Evolutionary conservation across 768 basidiomycete genomes (phyloP).

Genomic region (Phlebiopsis gigantea): DNA sequence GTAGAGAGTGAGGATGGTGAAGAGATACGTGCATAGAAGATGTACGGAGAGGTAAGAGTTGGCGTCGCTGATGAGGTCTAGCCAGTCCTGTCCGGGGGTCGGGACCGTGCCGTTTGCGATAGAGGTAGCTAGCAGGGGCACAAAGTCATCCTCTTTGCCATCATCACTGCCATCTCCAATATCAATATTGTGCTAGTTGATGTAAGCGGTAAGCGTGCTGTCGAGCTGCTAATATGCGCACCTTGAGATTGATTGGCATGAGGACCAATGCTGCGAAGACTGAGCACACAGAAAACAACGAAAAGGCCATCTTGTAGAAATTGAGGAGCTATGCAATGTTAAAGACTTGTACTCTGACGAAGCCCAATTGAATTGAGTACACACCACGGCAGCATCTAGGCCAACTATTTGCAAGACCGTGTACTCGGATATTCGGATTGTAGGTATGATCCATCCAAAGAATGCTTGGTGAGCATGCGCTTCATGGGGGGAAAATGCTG

Average conservation of each 20-base stretch:
- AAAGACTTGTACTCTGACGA: neutral
- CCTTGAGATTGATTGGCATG: conserved; percentile 94
- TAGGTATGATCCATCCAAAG: conserved; percentile 96
- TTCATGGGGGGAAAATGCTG: conserved; percentile 92
- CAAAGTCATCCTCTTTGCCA: conserved; percentile 26
- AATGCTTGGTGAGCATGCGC: conserved; percentile 83
- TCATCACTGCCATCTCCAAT: conserved; percentile 47
- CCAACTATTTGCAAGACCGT: conserved; percentile 95
- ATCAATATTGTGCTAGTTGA: conserved; percentile 65
- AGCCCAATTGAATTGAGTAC: conserved; percentile 29
- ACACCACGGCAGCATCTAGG: conserved; percentile 90
- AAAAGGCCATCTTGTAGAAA: conserved; percentile 94
- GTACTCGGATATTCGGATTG: conserved; percentile 84
- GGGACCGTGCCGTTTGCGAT: conserved; percentile 14
- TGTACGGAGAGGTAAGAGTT: conserved; percentile 88
- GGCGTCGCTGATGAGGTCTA: conserved; percentile 86
- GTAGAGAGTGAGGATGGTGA: conserved; percentile 80
- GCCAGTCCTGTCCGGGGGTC: conserved; percentile 48
- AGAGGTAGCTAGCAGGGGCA: conserved; percentile 34
- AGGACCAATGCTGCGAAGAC: conserved; percentile 77
- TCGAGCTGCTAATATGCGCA: conserved; percentile 30
- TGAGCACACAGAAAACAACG: conserved; percentile 84
- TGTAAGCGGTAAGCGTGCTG: neutral
- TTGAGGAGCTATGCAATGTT: conserved; percentile 64
- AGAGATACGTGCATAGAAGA: conserved; percentile 91